phyloP scores from a whole-genome alignment of 139 green algal species.

The Tetradesmus obliquus region DNA sequence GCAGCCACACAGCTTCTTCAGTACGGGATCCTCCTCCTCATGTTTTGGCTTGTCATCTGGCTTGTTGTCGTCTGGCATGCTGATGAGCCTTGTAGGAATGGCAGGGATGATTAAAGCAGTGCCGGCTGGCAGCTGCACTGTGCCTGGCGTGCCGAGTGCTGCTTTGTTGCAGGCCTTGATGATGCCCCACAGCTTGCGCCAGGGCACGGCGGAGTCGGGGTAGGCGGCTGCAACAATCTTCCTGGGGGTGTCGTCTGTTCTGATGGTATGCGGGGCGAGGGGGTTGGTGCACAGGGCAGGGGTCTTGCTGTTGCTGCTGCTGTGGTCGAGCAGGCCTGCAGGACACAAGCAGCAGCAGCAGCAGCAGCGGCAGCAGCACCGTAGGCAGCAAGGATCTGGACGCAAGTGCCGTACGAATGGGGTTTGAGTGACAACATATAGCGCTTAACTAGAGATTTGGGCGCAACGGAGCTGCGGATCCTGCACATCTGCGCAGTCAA shows the following conservation, averaged over 20 bases:
- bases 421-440: too few species aligned
- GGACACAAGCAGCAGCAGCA: background rate
- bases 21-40: background rate
- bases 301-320: background rate
- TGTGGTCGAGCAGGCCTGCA: background rate
- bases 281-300: background rate
- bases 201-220: background rate
- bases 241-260: background rate
- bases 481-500: too few species aligned
- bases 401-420: too few species aligned
- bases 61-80: background rate
- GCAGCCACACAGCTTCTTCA: background rate
- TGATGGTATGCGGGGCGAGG: background rate
- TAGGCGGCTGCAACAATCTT: background rate
- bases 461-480: too few species aligned
- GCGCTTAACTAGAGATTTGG: too few species aligned
- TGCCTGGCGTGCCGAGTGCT: background rate
- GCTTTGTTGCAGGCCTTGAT: background rate
- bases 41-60: background rate
- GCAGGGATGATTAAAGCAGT: background rate
- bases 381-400: too few species aligned
- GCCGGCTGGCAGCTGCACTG: background rate
- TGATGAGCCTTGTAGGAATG: background rate
- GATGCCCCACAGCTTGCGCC: background rate
- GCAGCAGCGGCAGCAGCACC: too few species aligned